Evolutionary conservation across 169 alveolate species (phyloP).

Genomic region (Amoebophrya sp.): DNA sequence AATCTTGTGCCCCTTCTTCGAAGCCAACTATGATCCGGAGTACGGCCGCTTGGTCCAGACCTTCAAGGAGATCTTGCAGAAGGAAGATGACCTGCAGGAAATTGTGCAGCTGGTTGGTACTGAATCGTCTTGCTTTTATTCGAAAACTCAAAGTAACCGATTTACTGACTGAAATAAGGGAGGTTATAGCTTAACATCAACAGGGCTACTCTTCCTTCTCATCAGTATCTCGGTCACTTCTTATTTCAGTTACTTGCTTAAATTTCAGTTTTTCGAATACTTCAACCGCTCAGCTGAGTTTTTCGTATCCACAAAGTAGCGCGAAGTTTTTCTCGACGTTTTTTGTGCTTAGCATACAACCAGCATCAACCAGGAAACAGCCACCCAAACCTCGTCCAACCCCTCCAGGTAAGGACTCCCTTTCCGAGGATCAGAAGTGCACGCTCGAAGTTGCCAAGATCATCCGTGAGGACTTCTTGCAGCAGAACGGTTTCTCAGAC

Average conservation of each 20-base stretch:
- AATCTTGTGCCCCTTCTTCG: slow-evolving; percentile 45
- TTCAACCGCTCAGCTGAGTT: not conserved
- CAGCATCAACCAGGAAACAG: no score
- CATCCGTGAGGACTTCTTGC: slow-evolving; percentile 95
- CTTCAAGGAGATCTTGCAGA: slow-evolving; percentile 77
- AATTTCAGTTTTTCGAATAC: not conserved
- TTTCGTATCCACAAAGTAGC: no score
- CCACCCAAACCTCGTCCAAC: no score
- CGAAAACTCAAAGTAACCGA: no score
- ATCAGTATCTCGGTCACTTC: not conserved
- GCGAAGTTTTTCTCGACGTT: no score
- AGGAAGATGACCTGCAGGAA: slow-evolving; percentile 92
- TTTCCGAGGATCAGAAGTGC: slow-evolving; percentile 89
- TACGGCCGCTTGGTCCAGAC: slow-evolving; percentile 35
- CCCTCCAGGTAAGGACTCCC: slow-evolving; percentile 76
- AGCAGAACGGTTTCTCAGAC: slow-evolving; percentile 93
- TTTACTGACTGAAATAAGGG: no score
- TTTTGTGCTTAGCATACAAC: no score
- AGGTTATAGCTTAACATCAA: no score
- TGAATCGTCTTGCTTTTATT: not conserved
- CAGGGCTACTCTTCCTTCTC: not conserved
- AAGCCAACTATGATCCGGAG: slow-evolving; percentile 44
- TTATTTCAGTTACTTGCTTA: not conserved
- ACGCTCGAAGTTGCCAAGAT: slow-evolving; percentile 89
- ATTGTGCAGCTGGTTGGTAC: slow-evolving; percentile 93